Base-by-base conservation (phyloP, 148 eudicot species). In the Dysphania ambrosioides region DNA sequence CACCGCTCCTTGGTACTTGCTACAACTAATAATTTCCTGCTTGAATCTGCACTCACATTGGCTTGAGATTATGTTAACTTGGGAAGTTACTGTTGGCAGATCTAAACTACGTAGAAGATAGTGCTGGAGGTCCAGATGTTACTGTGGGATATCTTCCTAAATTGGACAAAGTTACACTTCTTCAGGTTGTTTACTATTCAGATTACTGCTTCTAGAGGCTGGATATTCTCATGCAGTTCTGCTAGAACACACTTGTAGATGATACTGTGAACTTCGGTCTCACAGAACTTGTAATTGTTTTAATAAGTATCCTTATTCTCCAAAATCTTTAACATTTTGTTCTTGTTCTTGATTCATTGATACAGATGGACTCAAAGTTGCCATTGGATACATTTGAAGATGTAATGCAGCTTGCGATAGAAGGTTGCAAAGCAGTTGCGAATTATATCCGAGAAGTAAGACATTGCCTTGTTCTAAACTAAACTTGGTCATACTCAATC, bases 121-220 rank as follows among this genome's bases (percentile, higher is more conserved):
- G 98, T 78, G 98, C 98, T 77, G 97, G 97, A 63, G 97, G 98
- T 74, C 97, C 98, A 44, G 98, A 94, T 86, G 92, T 94, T 32
- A 92, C 97, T 30, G 96, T 94, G 8, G 98, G 96, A 72, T 87
- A 81, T 83, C 78, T 91, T 8, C 96, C 98, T n/a, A 92, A 90
- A 79, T 73, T 89, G 79, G 96, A 92, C 72, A 90, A 90, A 87
- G 87, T 94, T 70, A 88, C 97, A 51, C 96, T 94, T 75, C 97
- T 94, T 72, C 98, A 94, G 97, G 98, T 94, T 55, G n/a, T 23
- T 55, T 16, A 29, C 23, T 38, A 35, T 65, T 12, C 6, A 65
- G 24, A 18, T 35, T n/a, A 2, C 0, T 65, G 26, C 36, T 21
- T 8, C 38, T 15, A 29, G 69, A 21, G 47, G 47, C n/a, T n/a